Conservation (phyloP, 768 basidiomycete genomes). For the Suillus alpinus region DNA sequence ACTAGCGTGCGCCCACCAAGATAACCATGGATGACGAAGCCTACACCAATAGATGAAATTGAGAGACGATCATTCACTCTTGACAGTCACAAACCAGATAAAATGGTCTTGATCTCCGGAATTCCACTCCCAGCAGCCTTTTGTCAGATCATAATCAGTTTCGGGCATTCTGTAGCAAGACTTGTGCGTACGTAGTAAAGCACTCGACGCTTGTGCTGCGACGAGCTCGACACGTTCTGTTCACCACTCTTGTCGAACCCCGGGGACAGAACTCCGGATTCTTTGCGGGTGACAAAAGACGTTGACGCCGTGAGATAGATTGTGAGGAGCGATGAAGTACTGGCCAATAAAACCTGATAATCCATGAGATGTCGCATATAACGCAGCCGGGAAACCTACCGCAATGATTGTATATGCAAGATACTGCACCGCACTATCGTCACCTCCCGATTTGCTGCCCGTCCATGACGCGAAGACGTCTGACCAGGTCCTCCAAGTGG, state of each 20-base stretch:
- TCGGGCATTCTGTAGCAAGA: neutral
- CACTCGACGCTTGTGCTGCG: constrained; percentile 54
- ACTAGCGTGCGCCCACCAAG: constrained; percentile 87
- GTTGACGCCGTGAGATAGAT: constrained; percentile 86
- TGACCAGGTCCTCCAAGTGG: constrained; percentile 77
- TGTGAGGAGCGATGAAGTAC: constrained; percentile 75
- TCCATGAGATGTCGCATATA: neutral
- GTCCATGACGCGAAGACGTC: constrained; percentile 42
- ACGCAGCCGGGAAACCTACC: constrained; percentile 46
- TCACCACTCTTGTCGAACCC: constrained; percentile 38
- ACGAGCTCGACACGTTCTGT: constrained; percentile 12
- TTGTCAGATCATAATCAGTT: constrained; percentile 11
- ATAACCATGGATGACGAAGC: constrained; percentile 97
- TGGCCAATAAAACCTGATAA: constrained; percentile 67
- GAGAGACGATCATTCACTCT: neutral
- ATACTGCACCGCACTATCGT: constrained; percentile 58
- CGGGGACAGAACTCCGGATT: constrained; percentile 67
- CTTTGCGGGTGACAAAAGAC: constrained; percentile 85
- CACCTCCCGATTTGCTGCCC: constrained; percentile 19
- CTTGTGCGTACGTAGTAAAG: constrained; percentile 73
- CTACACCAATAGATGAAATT: constrained; percentile 32
- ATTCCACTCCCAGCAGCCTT: constrained; percentile 95
- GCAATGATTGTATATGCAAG: constrained; percentile 71
- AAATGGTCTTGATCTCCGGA: constrained; percentile 93
- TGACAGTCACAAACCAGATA: constrained; percentile 55